These are phyloP conservation scores for Globisporangium ultimum DNA, from an alignment of 352 stramenopile species.

Conservation along the genomic window DNA sequence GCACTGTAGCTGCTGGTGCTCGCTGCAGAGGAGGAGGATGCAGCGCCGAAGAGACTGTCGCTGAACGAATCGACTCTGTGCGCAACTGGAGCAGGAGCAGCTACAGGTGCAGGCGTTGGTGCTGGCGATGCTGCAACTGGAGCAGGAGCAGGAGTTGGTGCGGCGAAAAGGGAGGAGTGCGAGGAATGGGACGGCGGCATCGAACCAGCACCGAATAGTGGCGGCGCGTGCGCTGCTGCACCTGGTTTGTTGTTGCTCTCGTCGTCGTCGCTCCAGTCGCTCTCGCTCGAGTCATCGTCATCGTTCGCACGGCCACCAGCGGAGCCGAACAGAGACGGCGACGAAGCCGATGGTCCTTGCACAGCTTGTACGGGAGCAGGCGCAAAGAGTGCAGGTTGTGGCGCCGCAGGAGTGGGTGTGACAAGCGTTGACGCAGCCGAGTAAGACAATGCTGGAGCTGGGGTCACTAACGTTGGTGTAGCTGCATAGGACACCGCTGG, in stretches of 20 bases:
- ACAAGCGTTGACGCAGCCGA: background rate
- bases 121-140: constrained; percentile 10
- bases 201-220: constrained; percentile 28
- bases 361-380: constrained; percentile 5
- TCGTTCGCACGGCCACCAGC: constrained; percentile 24
- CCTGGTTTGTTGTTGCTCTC: constrained; percentile 19
- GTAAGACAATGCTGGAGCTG: background rate
- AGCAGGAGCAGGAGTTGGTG: constrained; percentile 7
- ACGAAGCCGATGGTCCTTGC: no score
- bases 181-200: no score
- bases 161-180: constrained; percentile 11
- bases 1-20: background rate
- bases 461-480: no score
- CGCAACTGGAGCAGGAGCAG: background rate
- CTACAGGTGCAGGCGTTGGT: background rate
- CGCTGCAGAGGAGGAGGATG: background rate
- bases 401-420: background rate
- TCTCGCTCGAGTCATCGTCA: constrained; percentile 60
- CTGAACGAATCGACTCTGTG: no score
- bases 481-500: no score
- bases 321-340: constrained; percentile 33
- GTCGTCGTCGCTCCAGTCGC: constrained; percentile 68
- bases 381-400: constrained; percentile 3
- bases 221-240: constrained; percentile 6
- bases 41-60: constrained; percentile 14